A percentile compares a stretch with the other conserved stretches of the same genome.
Conservation (phyloP, 2,329 filamentous ascomycete genomes). For the Colletotrichum shisoi region DNA sequence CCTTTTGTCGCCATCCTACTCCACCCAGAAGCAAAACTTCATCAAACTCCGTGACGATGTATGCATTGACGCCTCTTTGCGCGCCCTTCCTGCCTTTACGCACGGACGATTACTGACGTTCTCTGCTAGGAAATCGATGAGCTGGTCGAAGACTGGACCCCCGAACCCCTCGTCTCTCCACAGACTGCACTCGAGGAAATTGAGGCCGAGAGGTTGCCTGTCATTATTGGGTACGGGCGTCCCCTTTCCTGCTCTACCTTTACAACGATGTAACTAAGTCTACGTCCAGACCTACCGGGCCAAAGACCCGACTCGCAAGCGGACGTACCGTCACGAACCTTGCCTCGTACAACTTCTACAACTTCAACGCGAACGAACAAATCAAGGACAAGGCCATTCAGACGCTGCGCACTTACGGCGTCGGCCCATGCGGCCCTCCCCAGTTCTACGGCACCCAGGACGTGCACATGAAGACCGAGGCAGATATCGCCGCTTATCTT, state of each 20-base stretch:
- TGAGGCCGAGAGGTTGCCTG: slow-evolving; percentile 83
- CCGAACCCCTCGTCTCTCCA: slow-evolving; percentile 84
- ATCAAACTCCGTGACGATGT: slow-evolving; percentile 86
- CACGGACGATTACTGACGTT: slow-evolving; percentile 43
- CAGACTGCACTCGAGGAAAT: slow-evolving; percentile 77
- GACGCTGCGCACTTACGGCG: slow-evolving; percentile 92
- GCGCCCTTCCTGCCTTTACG: background rate
- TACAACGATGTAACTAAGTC: slow-evolving; percentile 3
- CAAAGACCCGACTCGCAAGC: slow-evolving; percentile 86
- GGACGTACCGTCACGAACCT: slow-evolving; percentile 93
- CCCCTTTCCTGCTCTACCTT: background rate
- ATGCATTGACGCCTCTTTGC: slow-evolving; percentile 31
- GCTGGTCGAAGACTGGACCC: slow-evolving; percentile 93
- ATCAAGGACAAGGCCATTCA: slow-evolving; percentile 96
- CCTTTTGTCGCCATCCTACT: slow-evolving; percentile 88
- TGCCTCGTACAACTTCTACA: slow-evolving; percentile 96
- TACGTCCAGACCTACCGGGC: slow-evolving; percentile 76
- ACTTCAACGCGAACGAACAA: slow-evolving; percentile 90
- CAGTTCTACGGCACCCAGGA: slow-evolving; percentile 99
- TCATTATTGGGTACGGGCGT: slow-evolving; percentile 79
- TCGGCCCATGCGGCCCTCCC: slow-evolving; percentile 94
- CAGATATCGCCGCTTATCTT: slow-evolving; percentile 88
- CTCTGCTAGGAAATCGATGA: slow-evolving; percentile 82
- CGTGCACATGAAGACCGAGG: slow-evolving; percentile 96
- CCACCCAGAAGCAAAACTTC: slow-evolving; percentile 86